These are phyloP conservation scores for Wickerhamiella australiensis DNA, from an alignment of 805 yeast genomes.

Conservation along the genomic window DNA sequence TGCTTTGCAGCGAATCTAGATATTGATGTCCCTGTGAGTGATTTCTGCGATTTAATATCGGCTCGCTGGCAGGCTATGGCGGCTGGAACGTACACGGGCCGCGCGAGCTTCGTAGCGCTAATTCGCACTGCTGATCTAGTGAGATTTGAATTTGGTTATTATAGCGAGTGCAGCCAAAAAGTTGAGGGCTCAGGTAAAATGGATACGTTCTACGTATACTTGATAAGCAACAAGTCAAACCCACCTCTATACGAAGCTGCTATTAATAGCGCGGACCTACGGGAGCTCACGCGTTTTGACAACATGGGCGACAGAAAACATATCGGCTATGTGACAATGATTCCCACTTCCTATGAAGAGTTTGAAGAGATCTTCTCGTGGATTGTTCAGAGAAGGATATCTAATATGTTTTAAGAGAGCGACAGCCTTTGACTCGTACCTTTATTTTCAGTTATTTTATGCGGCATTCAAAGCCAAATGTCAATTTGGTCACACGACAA, in stretches of 20 bases:
- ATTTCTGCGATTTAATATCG: constrained; percentile 18
- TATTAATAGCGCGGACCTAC: not conserved
- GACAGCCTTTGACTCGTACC: too few species aligned
- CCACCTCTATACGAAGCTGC: not conserved
- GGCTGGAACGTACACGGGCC: constrained; percentile 31
- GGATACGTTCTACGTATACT: constrained; percentile 14
- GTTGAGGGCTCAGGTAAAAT: constrained; percentile 20
- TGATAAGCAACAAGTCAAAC: not conserved
- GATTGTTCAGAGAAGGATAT: not conserved
- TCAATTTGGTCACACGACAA: not conserved
- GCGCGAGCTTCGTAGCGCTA: constrained; percentile 35
- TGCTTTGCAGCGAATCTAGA: constrained; percentile 20
- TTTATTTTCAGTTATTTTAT: too few species aligned
- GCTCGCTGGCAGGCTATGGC: constrained; percentile 25
- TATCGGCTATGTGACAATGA: not conserved
- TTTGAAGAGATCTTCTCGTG: not conserved
- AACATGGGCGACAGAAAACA: not conserved
- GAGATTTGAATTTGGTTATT: constrained; percentile 16
- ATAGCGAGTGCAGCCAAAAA: constrained; percentile 7
- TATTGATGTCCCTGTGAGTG: constrained; percentile 23
- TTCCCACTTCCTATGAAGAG: not conserved
- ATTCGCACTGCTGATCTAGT: constrained; percentile 32
- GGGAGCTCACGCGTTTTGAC: not conserved
- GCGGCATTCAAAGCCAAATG: too few species aligned
- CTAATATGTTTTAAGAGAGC: not conserved